A percentile compares a stretch with the other conserved stretches of the same genome.
phyloP scores from a whole-genome alignment of 495 filamentous ascomycete genomes.

The Jackrogersella multiformis region DNA sequence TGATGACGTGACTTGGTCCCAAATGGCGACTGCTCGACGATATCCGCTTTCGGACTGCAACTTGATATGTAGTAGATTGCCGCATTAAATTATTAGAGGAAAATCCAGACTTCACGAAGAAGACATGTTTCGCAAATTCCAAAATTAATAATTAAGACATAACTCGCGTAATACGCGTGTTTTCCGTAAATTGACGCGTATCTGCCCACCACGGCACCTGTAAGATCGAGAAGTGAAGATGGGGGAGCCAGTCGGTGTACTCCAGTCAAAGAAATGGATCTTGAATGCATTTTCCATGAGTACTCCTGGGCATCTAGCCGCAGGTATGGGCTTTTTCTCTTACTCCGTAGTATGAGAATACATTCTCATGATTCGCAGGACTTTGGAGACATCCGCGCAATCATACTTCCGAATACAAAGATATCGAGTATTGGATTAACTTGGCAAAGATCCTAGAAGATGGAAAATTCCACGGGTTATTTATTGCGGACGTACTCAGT shows the following conservation, averaged over 20 bases:
- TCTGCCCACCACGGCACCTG: background rate
- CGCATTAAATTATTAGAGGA: background rate
- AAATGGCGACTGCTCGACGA: background rate
- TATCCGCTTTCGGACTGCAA: slow-evolving; percentile 2
- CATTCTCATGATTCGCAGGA: background rate
- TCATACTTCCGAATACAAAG: slow-evolving; percentile 3
- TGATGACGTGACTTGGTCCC: slow-evolving; percentile 5
- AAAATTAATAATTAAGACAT: background rate
- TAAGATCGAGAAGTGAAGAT: background rate
- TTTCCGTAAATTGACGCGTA: background rate
- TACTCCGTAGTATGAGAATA: background rate
- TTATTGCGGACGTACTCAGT: slow-evolving; percentile 5
- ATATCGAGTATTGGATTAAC: slow-evolving; percentile 6
- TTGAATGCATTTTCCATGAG: slow-evolving; percentile 11
- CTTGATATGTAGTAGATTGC: background rate
- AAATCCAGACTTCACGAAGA: background rate
- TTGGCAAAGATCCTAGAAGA: slow-evolving; percentile 3
- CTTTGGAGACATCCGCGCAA: slow-evolving; percentile 12
- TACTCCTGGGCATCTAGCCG: slow-evolving; percentile 5
- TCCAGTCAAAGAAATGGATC: background rate
- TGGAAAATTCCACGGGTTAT: slow-evolving; percentile 7
- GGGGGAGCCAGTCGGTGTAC: background rate
- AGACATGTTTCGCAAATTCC: background rate
- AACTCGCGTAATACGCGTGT: background rate
- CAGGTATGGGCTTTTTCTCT: background rate